Evolutionary conservation across 805 yeast species (phyloP), one percentile per base, ranked within the genome.

Genomic region (Saccharomyces mikatae): DNA sequence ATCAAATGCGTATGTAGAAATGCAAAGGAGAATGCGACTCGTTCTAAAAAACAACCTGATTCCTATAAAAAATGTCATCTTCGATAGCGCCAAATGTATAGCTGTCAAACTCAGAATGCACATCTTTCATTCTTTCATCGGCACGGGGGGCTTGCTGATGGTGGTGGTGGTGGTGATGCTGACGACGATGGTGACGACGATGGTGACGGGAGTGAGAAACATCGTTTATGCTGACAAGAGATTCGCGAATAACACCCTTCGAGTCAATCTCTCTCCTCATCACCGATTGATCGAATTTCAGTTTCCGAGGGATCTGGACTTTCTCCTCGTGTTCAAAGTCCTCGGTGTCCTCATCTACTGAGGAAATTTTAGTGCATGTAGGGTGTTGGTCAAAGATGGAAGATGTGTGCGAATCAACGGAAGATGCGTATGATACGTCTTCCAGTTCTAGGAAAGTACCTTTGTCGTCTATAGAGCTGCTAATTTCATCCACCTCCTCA

Each of bases 281-380:
- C 22, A 66, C 71, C 6, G 59, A 51, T 31, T 64, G 58, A 50
- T 58, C 57, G 44, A 68, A 68, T 30, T 60, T 56, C 30, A 68
- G 49, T 6, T 36, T 36, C 44, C 28, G 13, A 28, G 41, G 22
- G 49, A 44, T 9, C 14, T 13, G 13, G 14, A 8, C 22, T 30
- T 30, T 17, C n/a, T 31, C 6, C 22, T 41, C 32, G 46, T 47
- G 21, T 10, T 14, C 11, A 17, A 32, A 13, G 10, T 26, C 46
- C 31, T 52, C 29, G n/a, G 27, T 28, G 47, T 36, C 32, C 26
- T 52, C 28, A 36, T 36, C 22, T 36, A 36, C 17, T 8, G 44
- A 36, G 13, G 44, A 36, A 9, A 52, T 32, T 47, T 53, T 57
- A 14, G 51, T 55, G n/a, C 53, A 53, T 6, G 52, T 26, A 26